Conservation (phyloP, 2,329 filamentous ascomycete species). For the Moelleriella libera region DNA sequence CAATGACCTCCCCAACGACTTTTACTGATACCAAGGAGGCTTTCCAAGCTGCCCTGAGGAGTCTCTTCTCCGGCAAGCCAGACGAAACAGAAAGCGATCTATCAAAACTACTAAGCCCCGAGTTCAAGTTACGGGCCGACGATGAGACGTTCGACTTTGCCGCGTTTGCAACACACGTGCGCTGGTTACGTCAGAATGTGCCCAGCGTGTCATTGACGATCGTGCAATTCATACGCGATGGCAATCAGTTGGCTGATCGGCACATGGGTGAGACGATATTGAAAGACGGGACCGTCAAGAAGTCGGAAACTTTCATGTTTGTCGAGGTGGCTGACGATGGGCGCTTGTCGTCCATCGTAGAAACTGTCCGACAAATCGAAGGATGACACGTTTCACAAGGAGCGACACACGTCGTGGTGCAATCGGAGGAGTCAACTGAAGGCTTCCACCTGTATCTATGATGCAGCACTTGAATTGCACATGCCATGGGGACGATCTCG, state of each 20-base stretch:
- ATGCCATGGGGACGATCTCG: too few species aligned
- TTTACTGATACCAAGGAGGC: conserved; percentile 4
- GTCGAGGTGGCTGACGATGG: conserved; percentile 4
- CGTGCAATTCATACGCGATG: conserved; percentile 4
- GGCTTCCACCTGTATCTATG: too few species aligned
- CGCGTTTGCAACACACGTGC: conserved; percentile 5
- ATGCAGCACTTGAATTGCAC: too few species aligned
- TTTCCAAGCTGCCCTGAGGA: conserved; percentile 4
- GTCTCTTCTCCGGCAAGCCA: conserved; percentile 4
- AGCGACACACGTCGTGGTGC: background rate
- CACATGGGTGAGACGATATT: conserved; percentile 2
- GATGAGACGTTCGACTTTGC: conserved; percentile 2
- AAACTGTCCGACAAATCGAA: conserved; percentile 1
- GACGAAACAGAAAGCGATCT: conserved; percentile 4
- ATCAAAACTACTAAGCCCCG: conserved; percentile 1
- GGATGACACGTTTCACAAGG: background rate
- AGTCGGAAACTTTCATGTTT: conserved; percentile 5
- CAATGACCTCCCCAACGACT: background rate
- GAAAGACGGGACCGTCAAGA: conserved; percentile 1
- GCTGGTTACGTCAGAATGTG: conserved; percentile 3
- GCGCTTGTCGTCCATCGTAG: conserved; percentile 3
- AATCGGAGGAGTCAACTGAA: too few species aligned
- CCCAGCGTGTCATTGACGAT: conserved; percentile 3
- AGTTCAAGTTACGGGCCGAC: conserved; percentile 1
- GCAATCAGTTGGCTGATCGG: conserved; percentile 3